These are phyloP conservation scores for Plectosphaerella cucumerina DNA, from an alignment of 2,329 filamentous ascomycete genomes.

Conservation along the genomic window DNA sequence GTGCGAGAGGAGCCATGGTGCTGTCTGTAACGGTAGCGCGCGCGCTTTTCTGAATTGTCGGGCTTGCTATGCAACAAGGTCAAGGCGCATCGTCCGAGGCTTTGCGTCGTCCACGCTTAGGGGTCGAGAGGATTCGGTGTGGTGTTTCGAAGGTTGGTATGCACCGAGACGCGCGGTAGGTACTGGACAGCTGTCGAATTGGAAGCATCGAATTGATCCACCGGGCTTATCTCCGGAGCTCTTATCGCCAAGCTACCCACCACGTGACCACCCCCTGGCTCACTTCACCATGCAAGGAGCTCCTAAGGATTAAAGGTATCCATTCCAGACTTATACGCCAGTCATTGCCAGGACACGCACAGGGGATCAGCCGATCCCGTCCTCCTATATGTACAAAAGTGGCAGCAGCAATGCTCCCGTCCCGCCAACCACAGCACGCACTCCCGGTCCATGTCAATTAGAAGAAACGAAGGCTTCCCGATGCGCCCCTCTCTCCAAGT, in stretches of 20 bases:
- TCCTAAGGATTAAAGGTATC: not conserved
- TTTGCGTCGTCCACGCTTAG: not conserved
- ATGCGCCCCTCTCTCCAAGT: slow-evolving; percentile 36
- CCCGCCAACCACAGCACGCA: not conserved
- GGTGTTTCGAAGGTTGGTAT: not conserved
- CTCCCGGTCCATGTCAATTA: slow-evolving; percentile 18
- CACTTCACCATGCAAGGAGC: too few relatives aligned
- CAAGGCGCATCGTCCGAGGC: not conserved
- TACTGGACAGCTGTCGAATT: not conserved
- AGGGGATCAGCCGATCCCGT: not conserved
- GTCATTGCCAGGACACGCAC: not conserved
- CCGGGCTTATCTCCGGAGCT: not conserved
- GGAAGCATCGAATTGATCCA: not conserved
- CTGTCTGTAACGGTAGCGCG: not conserved
- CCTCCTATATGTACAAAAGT: not conserved
- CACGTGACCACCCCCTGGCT: too few relatives aligned
- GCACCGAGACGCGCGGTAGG: not conserved
- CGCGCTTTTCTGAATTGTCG: not conserved
- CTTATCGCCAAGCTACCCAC: not conserved
- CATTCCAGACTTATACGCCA: not conserved
- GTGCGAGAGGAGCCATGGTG: slow-evolving; percentile 4
- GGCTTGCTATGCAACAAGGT: too few relatives aligned
- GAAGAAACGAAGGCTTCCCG: slow-evolving; percentile 40
- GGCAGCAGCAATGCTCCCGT: not conserved
- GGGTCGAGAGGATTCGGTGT: not conserved